Conservation (phyloP, 179 eudicot genomes). For the Sideroxylon spinosum region DNA sequence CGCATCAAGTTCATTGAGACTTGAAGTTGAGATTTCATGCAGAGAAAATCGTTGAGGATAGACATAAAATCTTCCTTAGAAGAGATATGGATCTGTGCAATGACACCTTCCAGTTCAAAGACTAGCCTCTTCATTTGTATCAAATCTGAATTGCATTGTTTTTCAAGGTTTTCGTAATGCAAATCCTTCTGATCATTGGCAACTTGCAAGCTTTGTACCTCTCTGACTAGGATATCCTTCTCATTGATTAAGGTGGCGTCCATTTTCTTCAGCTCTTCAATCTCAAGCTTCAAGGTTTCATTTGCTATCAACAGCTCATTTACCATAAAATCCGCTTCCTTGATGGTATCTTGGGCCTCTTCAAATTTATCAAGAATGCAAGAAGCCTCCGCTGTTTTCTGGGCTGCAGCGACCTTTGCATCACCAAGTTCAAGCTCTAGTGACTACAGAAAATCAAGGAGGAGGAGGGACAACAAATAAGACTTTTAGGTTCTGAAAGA, state of each 20-base stretch:
- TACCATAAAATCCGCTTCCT: slow-evolving; percentile 87
- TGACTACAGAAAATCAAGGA: slow-evolving; percentile 33
- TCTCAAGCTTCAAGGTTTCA: slow-evolving; percentile 65
- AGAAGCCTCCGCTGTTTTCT: slow-evolving; percentile 70
- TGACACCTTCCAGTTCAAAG: slow-evolving; percentile 46
- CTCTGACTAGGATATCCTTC: slow-evolving; percentile 40
- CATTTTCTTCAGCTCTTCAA: slow-evolving; percentile 46
- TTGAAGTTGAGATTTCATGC: slow-evolving; percentile 48
- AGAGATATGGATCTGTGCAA: slow-evolving; percentile 32
- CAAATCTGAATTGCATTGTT: slow-evolving; percentile 40
- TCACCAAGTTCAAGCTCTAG: slow-evolving; percentile 65
- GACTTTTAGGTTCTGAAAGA: neutral
- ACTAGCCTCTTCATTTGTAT: slow-evolving; percentile 31
- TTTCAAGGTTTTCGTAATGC: slow-evolving; percentile 42
- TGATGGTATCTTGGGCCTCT: slow-evolving; percentile 82
- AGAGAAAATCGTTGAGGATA: slow-evolving; percentile 41
- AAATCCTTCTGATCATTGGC: slow-evolving; percentile 36
- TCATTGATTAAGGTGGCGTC: slow-evolving; percentile 34
- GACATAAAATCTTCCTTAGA: slow-evolving; percentile 41
- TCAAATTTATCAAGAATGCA: slow-evolving; percentile 67
- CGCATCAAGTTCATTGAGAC: slow-evolving; percentile 35
- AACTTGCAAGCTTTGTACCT: slow-evolving; percentile 46
- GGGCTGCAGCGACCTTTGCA: slow-evolving; percentile 58
- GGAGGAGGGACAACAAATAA: neutral
- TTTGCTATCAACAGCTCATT: slow-evolving; percentile 80